Evolutionary conservation across 352 stramenopile genomes (phyloP).

Genomic region (Globisporangium recalcitrans): DNA sequence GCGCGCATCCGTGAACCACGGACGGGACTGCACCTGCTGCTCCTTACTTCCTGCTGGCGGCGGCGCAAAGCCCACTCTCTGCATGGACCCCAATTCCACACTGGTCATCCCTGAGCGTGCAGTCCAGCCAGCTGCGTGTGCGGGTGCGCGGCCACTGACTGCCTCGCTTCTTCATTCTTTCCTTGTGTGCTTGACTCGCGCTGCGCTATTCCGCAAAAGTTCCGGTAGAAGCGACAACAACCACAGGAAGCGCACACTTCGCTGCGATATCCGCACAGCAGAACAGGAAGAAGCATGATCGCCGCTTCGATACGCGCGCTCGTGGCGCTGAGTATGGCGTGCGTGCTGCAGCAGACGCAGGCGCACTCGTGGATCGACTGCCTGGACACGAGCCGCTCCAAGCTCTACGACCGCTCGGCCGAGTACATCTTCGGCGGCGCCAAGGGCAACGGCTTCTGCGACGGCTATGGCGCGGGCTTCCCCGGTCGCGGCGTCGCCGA

Average conservation of each 20-base stretch:
- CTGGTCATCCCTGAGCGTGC: no score
- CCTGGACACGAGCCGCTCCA: conserved; percentile 55
- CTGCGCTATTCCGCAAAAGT: conserved; percentile 7
- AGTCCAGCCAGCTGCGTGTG: no score
- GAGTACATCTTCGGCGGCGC: conserved; percentile 63
- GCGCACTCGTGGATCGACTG: conserved; percentile 79
- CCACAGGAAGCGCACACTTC: not conserved
- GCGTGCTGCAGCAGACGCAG: conserved; percentile 14
- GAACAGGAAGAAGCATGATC: conserved; percentile 4
- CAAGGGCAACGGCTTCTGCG: conserved; percentile 59
- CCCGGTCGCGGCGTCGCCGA: conserved; percentile 43
- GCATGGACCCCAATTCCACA: not conserved
- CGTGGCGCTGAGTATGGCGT: conserved; percentile 6
- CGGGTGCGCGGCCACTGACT: not conserved
- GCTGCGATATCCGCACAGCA: not conserved
- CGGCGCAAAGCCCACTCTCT: conserved; percentile 1
- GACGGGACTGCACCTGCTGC: conserved; percentile 2
- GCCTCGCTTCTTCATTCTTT: not conserved
- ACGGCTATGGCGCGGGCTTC: conserved; percentile 61
- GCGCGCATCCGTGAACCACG: not conserved
- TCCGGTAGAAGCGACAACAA: not conserved
- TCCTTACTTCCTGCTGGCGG: conserved; percentile 13
- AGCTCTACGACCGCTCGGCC: conserved; percentile 57
- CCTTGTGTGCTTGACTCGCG: not conserved
- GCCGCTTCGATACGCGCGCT: not conserved